Evolutionary conservation across 1,139 yeast species (phyloP), one percentile per base, ranked within the genome.

Genomic region (Candida tropicalis): DNA sequence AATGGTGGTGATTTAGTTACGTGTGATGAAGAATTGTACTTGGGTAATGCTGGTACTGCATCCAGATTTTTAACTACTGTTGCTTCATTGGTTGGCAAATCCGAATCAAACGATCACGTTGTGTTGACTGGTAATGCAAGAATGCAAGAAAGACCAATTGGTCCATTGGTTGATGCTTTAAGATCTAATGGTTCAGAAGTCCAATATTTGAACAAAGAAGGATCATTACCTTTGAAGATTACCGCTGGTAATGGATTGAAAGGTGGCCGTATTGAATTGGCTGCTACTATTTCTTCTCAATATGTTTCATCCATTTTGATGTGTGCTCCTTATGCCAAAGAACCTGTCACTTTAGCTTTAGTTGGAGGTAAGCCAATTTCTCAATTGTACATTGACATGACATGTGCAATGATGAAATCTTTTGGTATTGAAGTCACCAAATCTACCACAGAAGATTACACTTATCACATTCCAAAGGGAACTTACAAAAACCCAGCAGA

Each of bases 41-140:
- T 93, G 49, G 99, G 99, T 46, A 93, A 93, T 61, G 99, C 99
- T 1, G 99, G 99, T 54, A 93, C 99, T 37, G 98, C 99, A 5
- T 88, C 97, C 7, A 79, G 99, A 57, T 95, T 93, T 63, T 76
- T 93, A 57, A 88, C 98, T 3, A 81, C 97, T 1, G 91, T 93
- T 28, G 97, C 96, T 11, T 79, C 97, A 16, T 72, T 93, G 45
- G 96, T 88, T 5, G 66, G 64, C 3, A 44, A 57, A 27, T 61
- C 81, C 2, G 62, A 69, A n/a, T 59, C 61, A 8, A 35, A 42
- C 7, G 59, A 66, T 4, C 62, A 70, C 46, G 82, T 90, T 32
- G 67, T 82, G 10, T 75, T 95, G 52, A 93, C 98, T 4, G 99
- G 99, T 56, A 93, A 93, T 62, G 84, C 89, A 35, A 81, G 99